These are phyloP conservation scores for Stevia rebaudiana DNA, from an alignment of 140 eudicot species.

Conservation along the genomic window DNA sequence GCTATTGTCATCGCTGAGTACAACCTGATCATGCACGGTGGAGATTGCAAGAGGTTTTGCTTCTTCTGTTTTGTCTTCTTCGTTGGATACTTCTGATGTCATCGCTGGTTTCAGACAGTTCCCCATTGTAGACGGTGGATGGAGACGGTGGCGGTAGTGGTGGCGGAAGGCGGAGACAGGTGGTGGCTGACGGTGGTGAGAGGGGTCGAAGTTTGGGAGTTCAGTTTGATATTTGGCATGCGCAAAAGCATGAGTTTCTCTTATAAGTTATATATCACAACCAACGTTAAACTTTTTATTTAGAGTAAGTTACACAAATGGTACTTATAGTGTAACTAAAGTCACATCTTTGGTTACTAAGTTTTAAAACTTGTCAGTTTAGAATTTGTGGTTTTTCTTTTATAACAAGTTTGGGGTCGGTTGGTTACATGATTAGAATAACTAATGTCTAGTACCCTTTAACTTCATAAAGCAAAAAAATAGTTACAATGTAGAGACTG, in stretches of 20 bases:
- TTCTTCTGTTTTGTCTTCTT: constrained; percentile 23
- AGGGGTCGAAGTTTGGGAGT: not conserved
- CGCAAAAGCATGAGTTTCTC: not conserved
- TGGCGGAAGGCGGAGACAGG: not conserved
- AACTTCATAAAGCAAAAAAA: too few relatives aligned
- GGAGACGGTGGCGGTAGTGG: not conserved
- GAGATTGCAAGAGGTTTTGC: constrained; percentile 16
- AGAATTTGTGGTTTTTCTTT: not conserved
- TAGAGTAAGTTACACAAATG: too few relatives aligned
- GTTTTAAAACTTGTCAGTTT: too few relatives aligned
- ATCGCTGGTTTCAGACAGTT: constrained; percentile 23
- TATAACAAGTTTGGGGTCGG: not conserved
- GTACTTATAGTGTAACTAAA: too few relatives aligned
- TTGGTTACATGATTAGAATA: too few relatives aligned
- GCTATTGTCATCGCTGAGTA: not conserved
- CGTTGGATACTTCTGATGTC: constrained; percentile 2
- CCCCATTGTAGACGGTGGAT: constrained; percentile 24
- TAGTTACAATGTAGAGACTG: too few relatives aligned
- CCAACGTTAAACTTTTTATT: not conserved
- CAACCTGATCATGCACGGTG: constrained; percentile 20
- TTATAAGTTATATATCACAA: constrained; percentile 17
- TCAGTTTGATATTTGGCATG: not conserved
- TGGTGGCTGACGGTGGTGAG: not conserved
- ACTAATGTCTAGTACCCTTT: too few relatives aligned
- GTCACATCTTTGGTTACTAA: too few relatives aligned